Evolutionary conservation across 108 stramenopile species (phyloP).

Genomic region (Nitzschia sp.): DNA sequence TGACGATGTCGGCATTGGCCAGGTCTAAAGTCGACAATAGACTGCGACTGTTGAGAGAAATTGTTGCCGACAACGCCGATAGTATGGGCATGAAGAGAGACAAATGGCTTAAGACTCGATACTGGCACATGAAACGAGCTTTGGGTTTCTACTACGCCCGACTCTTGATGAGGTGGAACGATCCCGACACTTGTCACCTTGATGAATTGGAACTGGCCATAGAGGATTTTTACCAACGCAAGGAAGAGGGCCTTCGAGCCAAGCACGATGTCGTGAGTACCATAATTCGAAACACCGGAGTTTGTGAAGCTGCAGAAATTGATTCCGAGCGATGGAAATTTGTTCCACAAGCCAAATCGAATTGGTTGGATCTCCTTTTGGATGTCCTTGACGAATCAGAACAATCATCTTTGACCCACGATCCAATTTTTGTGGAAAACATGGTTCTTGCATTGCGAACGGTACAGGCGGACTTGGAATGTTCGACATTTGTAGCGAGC

Average conservation of each 20-base stretch:
- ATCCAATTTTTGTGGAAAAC: conserved; percentile 25
- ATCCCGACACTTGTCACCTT: conserved; percentile 49
- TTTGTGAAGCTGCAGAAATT: conserved; percentile 2
- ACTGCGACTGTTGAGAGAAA: conserved; percentile 51
- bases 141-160: conserved; percentile 66
- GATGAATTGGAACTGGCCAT: conserved; percentile 63
- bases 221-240: conserved; percentile 45
- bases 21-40: conserved; percentile 48
- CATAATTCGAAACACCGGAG: conserved; percentile 12
- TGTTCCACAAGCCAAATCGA: conserved; percentile 14
- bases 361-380: conserved; percentile 19
- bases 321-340: conserved; percentile 7
- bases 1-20: conserved; percentile 64
- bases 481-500: conserved; percentile 7
- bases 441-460: conserved; percentile 18
- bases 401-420: conserved; percentile 10
- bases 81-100: conserved; percentile 36
- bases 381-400: conserved; percentile 14
- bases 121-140: conserved; percentile 61
- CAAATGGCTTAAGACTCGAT: conserved; percentile 53
- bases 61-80: conserved; percentile 55
- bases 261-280: conserved; percentile 38
- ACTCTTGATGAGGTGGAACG: conserved; percentile 76
- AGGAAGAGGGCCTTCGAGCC: conserved; percentile 33
- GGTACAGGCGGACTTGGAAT: conserved; percentile 10